These are phyloP conservation scores for Zygosaccharomyces pseudobailii DNA, from an alignment of 1,139 yeast species.

Conservation along the genomic window DNA sequence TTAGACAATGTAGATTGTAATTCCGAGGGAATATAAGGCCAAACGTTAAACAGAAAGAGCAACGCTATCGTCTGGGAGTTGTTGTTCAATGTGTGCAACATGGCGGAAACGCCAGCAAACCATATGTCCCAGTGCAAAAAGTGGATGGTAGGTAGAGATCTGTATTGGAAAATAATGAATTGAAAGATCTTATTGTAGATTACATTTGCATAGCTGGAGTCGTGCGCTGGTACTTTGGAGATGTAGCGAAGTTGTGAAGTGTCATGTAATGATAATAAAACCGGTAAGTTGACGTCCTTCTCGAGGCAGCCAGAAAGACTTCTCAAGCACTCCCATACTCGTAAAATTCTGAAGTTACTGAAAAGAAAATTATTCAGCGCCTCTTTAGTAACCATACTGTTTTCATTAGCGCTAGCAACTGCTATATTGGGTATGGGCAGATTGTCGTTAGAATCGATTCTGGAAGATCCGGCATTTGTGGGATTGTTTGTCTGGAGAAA, in stretches of 20 bases:
- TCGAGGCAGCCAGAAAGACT: slow-evolving; percentile 19
- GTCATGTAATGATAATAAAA: slow-evolving; percentile 22
- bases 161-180: slow-evolving; percentile 21
- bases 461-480: background rate
- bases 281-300: slow-evolving; percentile 3
- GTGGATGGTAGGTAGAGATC: slow-evolving; percentile 7
- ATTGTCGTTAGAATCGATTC: background rate
- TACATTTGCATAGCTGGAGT: slow-evolving; percentile 24
- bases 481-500: slow-evolving; percentile 14
- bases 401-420: slow-evolving; percentile 1
- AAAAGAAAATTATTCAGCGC: slow-evolving; percentile 23
- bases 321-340: slow-evolving; percentile 28
- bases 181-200: slow-evolving; percentile 29
- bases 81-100: slow-evolving; percentile 25
- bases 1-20: slow-evolving; percentile 8
- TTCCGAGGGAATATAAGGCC: slow-evolving; percentile 23
- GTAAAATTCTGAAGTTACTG: slow-evolving; percentile 23
- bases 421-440: background rate
- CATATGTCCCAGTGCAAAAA: slow-evolving; percentile 29
- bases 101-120: slow-evolving; percentile 21
- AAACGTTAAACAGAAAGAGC: slow-evolving; percentile 28
- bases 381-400: slow-evolving; percentile 10
- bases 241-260: slow-evolving; percentile 19
- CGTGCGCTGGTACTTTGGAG: slow-evolving; percentile 29
- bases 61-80: slow-evolving; percentile 28